Base-by-base conservation (phyloP, 1,139 yeast genomes). In the Debaryomycetaceae sp. region DNA sequence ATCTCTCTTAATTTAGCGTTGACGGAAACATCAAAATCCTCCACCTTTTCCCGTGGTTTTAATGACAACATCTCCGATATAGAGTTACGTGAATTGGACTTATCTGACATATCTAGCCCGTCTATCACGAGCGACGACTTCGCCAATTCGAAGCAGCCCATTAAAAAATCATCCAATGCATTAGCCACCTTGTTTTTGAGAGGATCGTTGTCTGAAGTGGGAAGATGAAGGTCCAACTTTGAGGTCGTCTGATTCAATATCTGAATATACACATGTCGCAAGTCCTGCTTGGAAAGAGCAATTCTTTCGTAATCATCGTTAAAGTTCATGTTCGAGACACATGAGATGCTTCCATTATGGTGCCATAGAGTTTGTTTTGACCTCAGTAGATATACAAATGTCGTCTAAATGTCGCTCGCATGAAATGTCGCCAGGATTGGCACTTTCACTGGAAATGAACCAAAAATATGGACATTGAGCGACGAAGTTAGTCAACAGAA, bases 21-120 rank as follows among this genome's bases (percentile, higher is more conserved):
- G 46, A 83, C 58, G 8, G 74, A 78, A 38, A 76, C 63, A 57
- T 84, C 87, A 59, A 83, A 83, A 0, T 87, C 86, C 55, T 82
- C 89, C 13, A 78, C 72, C 49, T 68, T 73, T 45, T 72, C 76
- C 40, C 55, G 58, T 1, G 73, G 66, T 38, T 62, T 58, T 37
- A 69, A 50, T 22, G 68, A 56, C n/a, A 74, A 50, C 11, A 70
- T 40, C 6, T 67, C 69, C 8, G 48, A 44, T 7, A 63, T 53
- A 17, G 39, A 37, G 9, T 46, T 35, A 34, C 38, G 24, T 6
- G 45, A 24, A 7, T 44, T 41, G 20, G 47, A 43, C 34, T 44
- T 45, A 27, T 48, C 42, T 36, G 58, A 49, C 49, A 66, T 54
- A 43, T 68, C 71, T 11, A 60, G 45, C 1, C 80, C 82, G 52